Evolutionary conservation across 1,284 basidiomycete species (phyloP), one percentile per base, ranked within the genome.

Genomic region (Tilletia indica): DNA sequence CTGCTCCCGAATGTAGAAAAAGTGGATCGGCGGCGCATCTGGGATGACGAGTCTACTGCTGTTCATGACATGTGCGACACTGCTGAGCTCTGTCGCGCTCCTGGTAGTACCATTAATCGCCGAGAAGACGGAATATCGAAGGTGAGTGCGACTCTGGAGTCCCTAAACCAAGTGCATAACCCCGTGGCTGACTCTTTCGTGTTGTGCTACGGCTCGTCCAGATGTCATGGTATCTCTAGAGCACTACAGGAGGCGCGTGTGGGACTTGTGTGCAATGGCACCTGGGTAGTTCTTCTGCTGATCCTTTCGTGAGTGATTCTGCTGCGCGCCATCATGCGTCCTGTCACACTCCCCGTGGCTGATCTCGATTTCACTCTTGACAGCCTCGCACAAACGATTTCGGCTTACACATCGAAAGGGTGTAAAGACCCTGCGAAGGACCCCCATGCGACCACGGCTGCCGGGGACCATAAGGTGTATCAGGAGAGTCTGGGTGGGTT

Each of bases 21-120:
- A 77, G 42, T 82, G 80, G 80, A 71, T 79, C 5, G 77, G 75
- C 42, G 66, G 70, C 34, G 75, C 77, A 11, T 82, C 80, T 0
- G 80, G 80, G 45, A 72, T 82, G 2, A 80, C 80, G 2, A 80
- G 79, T 21, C 68, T 82, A 12, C 48, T 81, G 42, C 75, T 82
- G 54, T 78, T 80, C 73, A 39, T 80, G 4, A 48, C 76, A 19
- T 42, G 69, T 11, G 51, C 71, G 19, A 77, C 77, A 68, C 61
- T 82, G 39, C 36, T 81, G 12, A 68, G 73, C 47, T 75, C 73
- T 2, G 51, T 58, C 36, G 64, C 77, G 68, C 77, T 81, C 61
- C 72, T 81, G 19, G 66, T 71, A 16, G 73, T 81, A 6, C 79
- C 80, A 21, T 68, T 80, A 61, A 74, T 81, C 48, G 77, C 67